These are phyloP conservation scores for Soucietia sequanensis DNA, from an alignment of 805 yeast species.

Conservation along the genomic window DNA sequence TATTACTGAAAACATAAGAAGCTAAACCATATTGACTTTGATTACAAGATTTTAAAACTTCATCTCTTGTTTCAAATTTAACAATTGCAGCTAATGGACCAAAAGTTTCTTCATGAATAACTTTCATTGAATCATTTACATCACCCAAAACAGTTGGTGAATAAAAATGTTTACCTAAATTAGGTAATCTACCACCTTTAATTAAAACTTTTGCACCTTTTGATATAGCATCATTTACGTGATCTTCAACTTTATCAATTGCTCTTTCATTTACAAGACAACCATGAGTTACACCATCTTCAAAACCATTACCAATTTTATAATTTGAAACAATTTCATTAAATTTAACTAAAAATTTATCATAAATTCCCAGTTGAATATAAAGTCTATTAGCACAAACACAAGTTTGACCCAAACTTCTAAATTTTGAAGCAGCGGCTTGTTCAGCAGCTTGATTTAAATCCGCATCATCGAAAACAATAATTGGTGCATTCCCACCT, in stretches of 20 bases:
- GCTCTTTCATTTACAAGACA: conserved; percentile 53
- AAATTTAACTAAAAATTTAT: conserved; percentile 53
- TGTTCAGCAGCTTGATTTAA: conserved; percentile 65
- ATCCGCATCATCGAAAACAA: conserved; percentile 73
- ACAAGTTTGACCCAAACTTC: conserved; percentile 81
- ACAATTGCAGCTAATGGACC: conserved; percentile 63
- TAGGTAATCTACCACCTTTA: conserved; percentile 52
- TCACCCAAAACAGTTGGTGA: conserved; percentile 54
- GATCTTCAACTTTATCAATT: conserved; percentile 53
- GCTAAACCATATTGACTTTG: conserved; percentile 58
- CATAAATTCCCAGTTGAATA: conserved; percentile 64
- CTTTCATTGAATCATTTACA: conserved; percentile 51
- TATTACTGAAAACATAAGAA: conserved; percentile 55
- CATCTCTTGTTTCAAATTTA: conserved; percentile 52
- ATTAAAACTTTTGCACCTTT: conserved; percentile 54
- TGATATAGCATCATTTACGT: conserved; percentile 50
- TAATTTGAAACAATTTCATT: conserved; percentile 46
- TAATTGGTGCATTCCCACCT: conserved; percentile 81
- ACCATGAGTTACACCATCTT: conserved; percentile 52
- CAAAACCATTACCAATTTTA: conserved; percentile 57
- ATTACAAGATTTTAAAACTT: conserved; percentile 54
- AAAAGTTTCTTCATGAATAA: conserved; percentile 58
- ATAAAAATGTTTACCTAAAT: conserved; percentile 51
- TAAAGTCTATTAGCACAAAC: conserved; percentile 74
- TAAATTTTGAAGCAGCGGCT: conserved; percentile 63